A percentile compares a stretch with the other conserved stretches of the same genome.
Evolutionary conservation across 2,329 filamentous ascomycete genomes (phyloP).

Genomic region (Chrysosporium keratinophilum): DNA sequence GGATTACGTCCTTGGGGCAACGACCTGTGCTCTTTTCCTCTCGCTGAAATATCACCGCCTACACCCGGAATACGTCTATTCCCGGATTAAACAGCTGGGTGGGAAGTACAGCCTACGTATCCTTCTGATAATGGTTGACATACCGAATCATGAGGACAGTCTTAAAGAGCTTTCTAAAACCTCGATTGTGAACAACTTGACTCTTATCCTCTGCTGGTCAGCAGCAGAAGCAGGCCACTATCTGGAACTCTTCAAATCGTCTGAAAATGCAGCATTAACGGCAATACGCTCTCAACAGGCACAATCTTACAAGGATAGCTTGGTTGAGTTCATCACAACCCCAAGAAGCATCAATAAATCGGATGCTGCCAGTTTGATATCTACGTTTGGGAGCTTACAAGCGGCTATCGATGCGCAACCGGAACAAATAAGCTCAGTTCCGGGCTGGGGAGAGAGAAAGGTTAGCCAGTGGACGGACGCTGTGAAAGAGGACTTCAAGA

Average conservation of each 20-base stretch:
- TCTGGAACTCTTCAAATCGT: conserved; percentile 87
- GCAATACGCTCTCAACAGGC: conserved; percentile 80
- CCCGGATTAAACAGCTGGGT: conserved; percentile 71
- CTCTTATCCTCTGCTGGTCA: conserved; percentile 86
- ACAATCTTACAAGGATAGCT: conserved; percentile 69
- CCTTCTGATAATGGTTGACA: conserved; percentile 84
- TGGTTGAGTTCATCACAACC: conserved; percentile 87
- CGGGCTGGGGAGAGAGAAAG: conserved; percentile 93
- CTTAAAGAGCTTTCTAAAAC: conserved; percentile 88
- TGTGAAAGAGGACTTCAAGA: conserved; percentile 75
- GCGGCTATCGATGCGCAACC: conserved; percentile 78
- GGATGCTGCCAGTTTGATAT: conserved; percentile 80
- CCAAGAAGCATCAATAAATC: conserved; percentile 88
- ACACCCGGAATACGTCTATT: conserved; percentile 96
- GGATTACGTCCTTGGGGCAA: conserved; percentile 79
- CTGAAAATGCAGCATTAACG: conserved; percentile 71
- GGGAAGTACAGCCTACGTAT: conserved; percentile 81
- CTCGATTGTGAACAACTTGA: conserved; percentile 83
- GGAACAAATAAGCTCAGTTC: conserved; percentile 74
- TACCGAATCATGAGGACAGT: conserved; percentile 82
- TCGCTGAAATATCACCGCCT: conserved; percentile 95
- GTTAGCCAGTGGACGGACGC: conserved; percentile 74
- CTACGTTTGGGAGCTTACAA: conserved; percentile 80
- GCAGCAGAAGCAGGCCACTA: conserved; percentile 89
- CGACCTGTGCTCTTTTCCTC: conserved; percentile 84